Evolutionary conservation across 2,329 filamentous ascomycete species (phyloP), one percentile per base, ranked within the genome.

Genomic region (Ceratocystis cacaofunesta): DNA sequence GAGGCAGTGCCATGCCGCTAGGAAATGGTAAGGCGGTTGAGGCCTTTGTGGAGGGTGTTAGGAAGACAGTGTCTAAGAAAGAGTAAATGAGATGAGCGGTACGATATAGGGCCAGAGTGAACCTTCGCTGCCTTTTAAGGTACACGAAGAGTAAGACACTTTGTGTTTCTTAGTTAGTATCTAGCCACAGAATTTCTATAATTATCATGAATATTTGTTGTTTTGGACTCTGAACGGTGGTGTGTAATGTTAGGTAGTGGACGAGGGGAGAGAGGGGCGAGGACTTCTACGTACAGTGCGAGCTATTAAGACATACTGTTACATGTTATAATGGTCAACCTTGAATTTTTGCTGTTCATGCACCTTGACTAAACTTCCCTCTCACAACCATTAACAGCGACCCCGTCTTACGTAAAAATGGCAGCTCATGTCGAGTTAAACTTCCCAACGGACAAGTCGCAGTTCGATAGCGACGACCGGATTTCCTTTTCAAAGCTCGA

Each of bases 1-100:
- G 81, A 68, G 85, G 88, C 65, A 87, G 89, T 5, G 87, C 84
- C 62, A 86, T 96, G 78, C 92, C 92, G 1, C 76, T 96, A 58
- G 92, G 92, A 55, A 92, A 92, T 63, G 89, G 88, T 5, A 87
- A 94, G 70, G 92, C 92, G 12, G 86, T 99, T 1, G 87, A 95
- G 77, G 89, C 89, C 2, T 99, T 99, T 75, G 81, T 99, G 25
- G 84, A 95, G 65, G 94, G 92, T 2, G 86, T 96, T 61, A 94
- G 88, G 80, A 87, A 84, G 76, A 86, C 84, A 5, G 87, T 91
- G 0, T 75, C 64, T 12, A 66, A 68, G 66, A 67, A 67, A 55
- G 66, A 67, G n/a, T 57, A 19, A 44, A 46, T 28, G 28, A 10
- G 10, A 52, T 52, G 2, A 48, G 46, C 17, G n/a, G 19, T 19